Evolutionary conservation across 108 stramenopile species (phyloP), one percentile per base, ranked within the genome.

Genomic region (Stephanodiscus minutulus): DNA sequence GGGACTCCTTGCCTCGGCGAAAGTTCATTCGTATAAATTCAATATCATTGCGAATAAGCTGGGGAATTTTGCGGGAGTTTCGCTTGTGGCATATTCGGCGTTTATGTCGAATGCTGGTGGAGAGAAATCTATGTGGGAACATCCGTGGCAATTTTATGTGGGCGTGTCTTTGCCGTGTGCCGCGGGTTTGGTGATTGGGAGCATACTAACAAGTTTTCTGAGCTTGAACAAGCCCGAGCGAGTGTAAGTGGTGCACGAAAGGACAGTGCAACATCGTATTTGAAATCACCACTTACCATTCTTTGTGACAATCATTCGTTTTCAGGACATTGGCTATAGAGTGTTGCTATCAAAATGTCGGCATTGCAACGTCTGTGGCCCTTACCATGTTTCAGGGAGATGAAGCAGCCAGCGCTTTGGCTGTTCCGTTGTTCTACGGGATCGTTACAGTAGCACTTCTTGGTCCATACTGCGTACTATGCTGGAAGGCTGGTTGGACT

Each of bases 331-430:
- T 91, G 55, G 72, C 87, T n/a, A 84, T 94, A 11, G 93, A 91
- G 79, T 90, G 90, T 76, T 90, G 89, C 64, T 94, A 94, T 65
- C 93, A 91, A 79, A 94, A 94, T 63, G 87, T 88, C 6, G 90
- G 88, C 49, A 94, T 94, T 65, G 93, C 89, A 52, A 90, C 90
- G 17, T 86, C 87, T 56, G 89, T 94, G 5, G 90, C 90, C 27
- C 74, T 91, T 12, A 84, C 87, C 47, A 94, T 94, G 90, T 94
- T 90, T 59, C 63, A 83, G 41, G 85, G 76, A 5, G 78, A 71
- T 17, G 83, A 89, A 53, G 73, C 76, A 43, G 79, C 88, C 5
- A 68, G 79, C 47, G 93, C 93, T 24, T 77, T 94, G 61, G 87
- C 86, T 29, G 93, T 91, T 15, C 93, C 93, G 25, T 67, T 94